Conservation (phyloP, 139 green algal genomes). For the Chlamydomonas eustigma region DNA sequence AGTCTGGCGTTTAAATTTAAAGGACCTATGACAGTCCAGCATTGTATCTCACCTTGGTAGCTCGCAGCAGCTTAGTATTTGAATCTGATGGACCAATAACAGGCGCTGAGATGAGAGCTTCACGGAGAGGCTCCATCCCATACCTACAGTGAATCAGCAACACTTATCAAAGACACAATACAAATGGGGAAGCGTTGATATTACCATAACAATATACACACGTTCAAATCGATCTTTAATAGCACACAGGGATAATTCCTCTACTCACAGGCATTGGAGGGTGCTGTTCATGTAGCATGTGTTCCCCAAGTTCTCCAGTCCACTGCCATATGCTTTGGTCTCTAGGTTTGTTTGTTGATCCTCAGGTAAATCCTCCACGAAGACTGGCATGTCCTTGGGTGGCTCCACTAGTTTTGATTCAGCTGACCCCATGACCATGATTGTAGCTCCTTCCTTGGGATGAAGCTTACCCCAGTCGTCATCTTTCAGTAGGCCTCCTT, state of each 20-base stretch:
- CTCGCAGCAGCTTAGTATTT: background rate
- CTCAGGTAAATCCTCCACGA: conserved; percentile 94
- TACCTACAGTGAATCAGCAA: too few species aligned
- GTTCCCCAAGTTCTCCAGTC: conserved; percentile 94
- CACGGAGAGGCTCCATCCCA: conserved; percentile 37
- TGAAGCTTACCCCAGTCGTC: conserved; percentile 81
- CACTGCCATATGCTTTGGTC: conserved; percentile 69
- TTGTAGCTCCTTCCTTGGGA: conserved; percentile 77
- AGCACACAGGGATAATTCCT: too few species aligned
- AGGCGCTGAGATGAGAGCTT: conserved; percentile 16
- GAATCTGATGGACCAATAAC: background rate
- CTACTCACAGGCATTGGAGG: conserved; percentile 78
- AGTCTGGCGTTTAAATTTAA: too few species aligned
- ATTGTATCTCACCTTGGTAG: conserved; percentile 6
- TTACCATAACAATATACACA: background rate
- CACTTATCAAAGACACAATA: too few species aligned
- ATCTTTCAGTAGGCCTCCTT: conserved; percentile 91
- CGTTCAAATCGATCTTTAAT: too few species aligned
- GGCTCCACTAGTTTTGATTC: conserved; percentile 66
- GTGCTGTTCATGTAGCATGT: conserved; percentile 99
- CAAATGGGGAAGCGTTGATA: background rate
- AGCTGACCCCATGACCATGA: conserved; percentile 97
- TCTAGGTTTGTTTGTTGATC: conserved; percentile 61
- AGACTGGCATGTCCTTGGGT: conserved; percentile 62
- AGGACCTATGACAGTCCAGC: too few species aligned